Percentiles rank a stretch among this genome's conserved stretches.
Conservation (phyloP, 169 alveolate species). For the Eimeria falciformis region DNA sequence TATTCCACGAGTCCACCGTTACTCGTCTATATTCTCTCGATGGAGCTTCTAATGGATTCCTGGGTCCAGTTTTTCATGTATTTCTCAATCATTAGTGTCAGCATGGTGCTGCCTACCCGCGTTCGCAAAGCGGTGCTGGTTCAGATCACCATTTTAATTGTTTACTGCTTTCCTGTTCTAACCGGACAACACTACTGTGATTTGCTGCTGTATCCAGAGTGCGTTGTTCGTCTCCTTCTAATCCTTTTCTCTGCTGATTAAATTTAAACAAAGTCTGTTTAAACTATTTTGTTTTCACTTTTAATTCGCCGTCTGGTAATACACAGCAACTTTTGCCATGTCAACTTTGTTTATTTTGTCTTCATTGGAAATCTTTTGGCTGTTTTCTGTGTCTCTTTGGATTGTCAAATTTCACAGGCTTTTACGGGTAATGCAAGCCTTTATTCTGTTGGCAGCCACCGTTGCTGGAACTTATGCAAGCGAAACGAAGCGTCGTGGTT, state of each 20-base stretch:
- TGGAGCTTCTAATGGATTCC: background rate
- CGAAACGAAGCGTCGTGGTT: slow-evolving; percentile 18
- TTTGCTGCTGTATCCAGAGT: slow-evolving; percentile 3
- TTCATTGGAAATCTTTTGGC: background rate
- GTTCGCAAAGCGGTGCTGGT: slow-evolving; percentile 14
- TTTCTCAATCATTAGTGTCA: background rate
- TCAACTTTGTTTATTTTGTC: too few species aligned
- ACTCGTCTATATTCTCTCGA: background rate
- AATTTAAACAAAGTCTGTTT: too few species aligned
- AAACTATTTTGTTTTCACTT: too few species aligned
- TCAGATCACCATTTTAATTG: background rate
- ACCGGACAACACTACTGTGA: background rate
- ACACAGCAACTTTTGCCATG: too few species aligned
- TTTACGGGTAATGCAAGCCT: background rate
- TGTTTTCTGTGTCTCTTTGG: background rate
- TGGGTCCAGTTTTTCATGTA: slow-evolving; percentile 14
- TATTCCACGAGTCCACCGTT: background rate
- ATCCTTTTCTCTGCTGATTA: background rate
- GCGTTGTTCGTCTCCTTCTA: background rate
- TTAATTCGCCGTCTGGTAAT: too few species aligned
- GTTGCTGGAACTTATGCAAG: background rate
- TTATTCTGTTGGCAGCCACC: background rate
- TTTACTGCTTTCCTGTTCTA: background rate
- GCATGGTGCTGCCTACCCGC: slow-evolving; percentile 19
- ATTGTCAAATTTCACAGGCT: background rate